Evolutionary conservation across 2,329 filamentous ascomycete species (phyloP), one percentile per base, ranked within the genome.

Genomic region (Trichophyton benhamiae): DNA sequence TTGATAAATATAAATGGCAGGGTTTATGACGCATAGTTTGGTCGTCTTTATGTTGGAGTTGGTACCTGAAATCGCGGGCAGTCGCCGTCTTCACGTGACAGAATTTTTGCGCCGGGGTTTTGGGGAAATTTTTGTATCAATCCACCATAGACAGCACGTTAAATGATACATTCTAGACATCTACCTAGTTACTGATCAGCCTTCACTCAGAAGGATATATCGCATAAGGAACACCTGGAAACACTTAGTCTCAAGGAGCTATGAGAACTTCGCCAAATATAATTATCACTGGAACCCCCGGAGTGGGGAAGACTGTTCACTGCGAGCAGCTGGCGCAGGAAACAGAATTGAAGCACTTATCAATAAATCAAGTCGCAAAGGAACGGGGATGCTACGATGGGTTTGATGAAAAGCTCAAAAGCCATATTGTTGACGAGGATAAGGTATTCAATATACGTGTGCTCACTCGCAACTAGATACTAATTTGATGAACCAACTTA

Each of bases 391-490:
- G 91, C 70, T 88, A 94, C 70, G 91, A 96, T 70, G 88, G 88
- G 25, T 95, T 84, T 76, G 90, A 95, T 67, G 87, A 95, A 49
- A 87, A 91, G 72, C 85, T 87, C 60, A 84, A 89, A 72, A 91
- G 87, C 69, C 95, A 88, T 85, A 88, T 97, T 62, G 91, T 99
- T 15, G 92, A 99, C 71, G 94, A 99, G 74, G 94, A 99, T 72
- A 95, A 95, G 82, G 89, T 91, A 70, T 63, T 76, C 69, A 44
- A 41, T 58, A 55, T 36, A n/a, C 13, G 13, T 17, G 9, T 55
- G 15, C 7, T 6, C 27, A 9, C 9, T 4, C 2, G 8, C 57
- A 57, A 48, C 11, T 15, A 7, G 8, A 55, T 38, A 44, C 41
- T 58, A 38, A 33, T 52, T 13, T 44, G 25, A 38, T 55, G 1